Percentiles rank a stretch among this genome's conserved stretches.
Evolutionary conservation across 2,329 filamentous ascomycete genomes (phyloP).

Genomic region (Colletotrichum karsti): DNA sequence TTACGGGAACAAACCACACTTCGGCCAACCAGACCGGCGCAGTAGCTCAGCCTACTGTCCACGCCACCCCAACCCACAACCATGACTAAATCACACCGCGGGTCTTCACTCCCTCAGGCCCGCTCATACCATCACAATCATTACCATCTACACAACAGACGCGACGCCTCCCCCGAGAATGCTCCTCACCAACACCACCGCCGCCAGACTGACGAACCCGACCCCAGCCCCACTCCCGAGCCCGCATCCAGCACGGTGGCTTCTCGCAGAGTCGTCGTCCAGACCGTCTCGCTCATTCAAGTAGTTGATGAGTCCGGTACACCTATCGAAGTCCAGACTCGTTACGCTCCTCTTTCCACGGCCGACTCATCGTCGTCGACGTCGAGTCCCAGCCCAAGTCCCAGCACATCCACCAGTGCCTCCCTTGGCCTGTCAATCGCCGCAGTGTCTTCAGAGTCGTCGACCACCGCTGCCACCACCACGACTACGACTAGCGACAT

Average conservation of each 20-base stretch:
- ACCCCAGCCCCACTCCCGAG: slow-evolving; percentile 27
- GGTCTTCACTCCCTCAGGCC: slow-evolving; percentile 60
- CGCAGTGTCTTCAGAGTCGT: background rate
- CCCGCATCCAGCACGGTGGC: slow-evolving; percentile 29
- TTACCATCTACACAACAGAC: slow-evolving; percentile 38
- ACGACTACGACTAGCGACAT: background rate
- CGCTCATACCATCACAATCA: slow-evolving; percentile 43
- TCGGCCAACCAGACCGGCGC: slow-evolving; percentile 10
- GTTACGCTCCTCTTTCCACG: slow-evolving; percentile 47
- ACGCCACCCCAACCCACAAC: slow-evolving; percentile 45
- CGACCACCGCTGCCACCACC: background rate
- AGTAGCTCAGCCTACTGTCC: slow-evolving; percentile 24
- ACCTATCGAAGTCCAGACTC: slow-evolving; percentile 53
- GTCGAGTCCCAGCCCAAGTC: slow-evolving; percentile 25
- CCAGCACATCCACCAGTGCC: slow-evolving; percentile 27
- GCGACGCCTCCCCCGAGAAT: slow-evolving; percentile 35
- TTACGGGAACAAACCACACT: slow-evolving; percentile 4
- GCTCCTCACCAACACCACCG: slow-evolving; percentile 34
- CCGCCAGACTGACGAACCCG: slow-evolving; percentile 37
- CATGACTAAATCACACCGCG: slow-evolving; percentile 54
- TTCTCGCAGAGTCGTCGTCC: slow-evolving; percentile 51
- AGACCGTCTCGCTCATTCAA: slow-evolving; percentile 65
- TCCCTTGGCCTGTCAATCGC: slow-evolving; percentile 15
- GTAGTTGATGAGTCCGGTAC: slow-evolving; percentile 58
- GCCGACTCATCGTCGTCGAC: slow-evolving; percentile 28